phyloP scores from a whole-genome alignment of 2,329 filamentous ascomycete genomes.

The Tympanopsis confertula region DNA sequence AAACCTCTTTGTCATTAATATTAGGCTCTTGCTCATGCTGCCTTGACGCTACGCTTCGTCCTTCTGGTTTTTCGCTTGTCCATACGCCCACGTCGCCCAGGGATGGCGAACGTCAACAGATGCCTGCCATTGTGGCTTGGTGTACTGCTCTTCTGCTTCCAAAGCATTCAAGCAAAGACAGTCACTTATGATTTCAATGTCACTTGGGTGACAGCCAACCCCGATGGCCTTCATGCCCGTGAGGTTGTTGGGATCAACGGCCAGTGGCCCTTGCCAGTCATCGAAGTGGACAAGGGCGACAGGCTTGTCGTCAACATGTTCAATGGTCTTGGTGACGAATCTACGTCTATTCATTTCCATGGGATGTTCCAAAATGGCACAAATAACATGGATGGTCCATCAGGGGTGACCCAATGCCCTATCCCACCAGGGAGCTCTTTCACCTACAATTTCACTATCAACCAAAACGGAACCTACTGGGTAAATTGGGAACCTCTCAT shows the following conservation, averaged over 20 bases:
- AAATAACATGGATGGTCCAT: slow-evolving; percentile 60
- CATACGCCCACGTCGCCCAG: no score
- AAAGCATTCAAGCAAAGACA: slow-evolving; percentile 30
- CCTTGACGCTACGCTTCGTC: no score
- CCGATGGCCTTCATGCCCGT: slow-evolving; percentile 53
- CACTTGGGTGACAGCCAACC: slow-evolving; percentile 61
- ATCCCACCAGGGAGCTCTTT: slow-evolving; percentile 54
- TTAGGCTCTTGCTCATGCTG: no score
- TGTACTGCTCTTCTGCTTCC: no score
- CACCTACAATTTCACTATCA: slow-evolving; percentile 58
- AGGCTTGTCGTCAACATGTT: slow-evolving; percentile 42
- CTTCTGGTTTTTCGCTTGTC: no score
- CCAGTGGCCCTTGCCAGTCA: slow-evolving; percentile 60
- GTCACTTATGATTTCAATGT: slow-evolving; percentile 56
- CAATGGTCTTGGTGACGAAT: slow-evolving; percentile 50
- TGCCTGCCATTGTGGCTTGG: no score
- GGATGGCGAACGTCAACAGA: no score
- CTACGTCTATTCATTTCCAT: slow-evolving; percentile 58
- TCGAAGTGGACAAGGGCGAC: slow-evolving; percentile 53
- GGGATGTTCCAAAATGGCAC: slow-evolving; percentile 60
- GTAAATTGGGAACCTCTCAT: background rate
- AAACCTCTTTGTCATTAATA: no score
- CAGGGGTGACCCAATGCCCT: slow-evolving; percentile 53
- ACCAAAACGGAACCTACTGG: slow-evolving; percentile 5
- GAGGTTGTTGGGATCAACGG: slow-evolving; percentile 69